Evolutionary conservation across 805 yeast genomes (phyloP), one percentile per base, ranked within the genome.

Genomic region (Komagataella pseudopastoris): DNA sequence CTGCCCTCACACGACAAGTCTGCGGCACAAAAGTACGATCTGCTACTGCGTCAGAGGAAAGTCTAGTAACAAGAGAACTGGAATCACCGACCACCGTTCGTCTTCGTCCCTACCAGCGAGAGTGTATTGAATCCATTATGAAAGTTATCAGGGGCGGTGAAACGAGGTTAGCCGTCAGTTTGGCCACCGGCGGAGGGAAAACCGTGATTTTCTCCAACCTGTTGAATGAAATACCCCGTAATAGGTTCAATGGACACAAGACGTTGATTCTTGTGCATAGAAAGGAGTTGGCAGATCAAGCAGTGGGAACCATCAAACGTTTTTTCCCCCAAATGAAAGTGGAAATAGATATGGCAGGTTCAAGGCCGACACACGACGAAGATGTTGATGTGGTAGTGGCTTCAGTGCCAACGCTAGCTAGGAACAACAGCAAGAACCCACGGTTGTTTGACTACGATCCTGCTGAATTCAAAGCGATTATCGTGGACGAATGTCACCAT

Each of bases 131-230:
- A 1, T 63, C 71, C 0, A 80, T 90, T 39, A 57, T 80, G 1
- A 56, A 63, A 0, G 74, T 87, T 0, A 61, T 84, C 1, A 58
- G 65, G 0, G 30, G 57, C 2, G 81, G 83, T 1, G 57, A 64
- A 2, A 64, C 72, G 17, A 70, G 93, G 49, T 76, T 88, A 0
- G 96, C 91, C 0, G 89, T 88, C 1, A 84, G 88, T 24, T 64
- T 90, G 44, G 96, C 96, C 12, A 91, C 98, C 0, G 98, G 98
- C 0, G 93, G 96, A 10, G 98, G 98, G 4, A 90, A 90, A 59
- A 90, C 97, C 0, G 88, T 88, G 10, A 80, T 87, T 1, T 85
- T 88, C 60, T 64, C 85, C 0, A 75, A 75, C 55, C 56, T 84
- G 46, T 75, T 85, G 2, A 74, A 78, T 0, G 60, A 67, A 30